Evolutionary conservation across 1,139 yeast species (phyloP).

Genomic region (Candida mesenterica): DNA sequence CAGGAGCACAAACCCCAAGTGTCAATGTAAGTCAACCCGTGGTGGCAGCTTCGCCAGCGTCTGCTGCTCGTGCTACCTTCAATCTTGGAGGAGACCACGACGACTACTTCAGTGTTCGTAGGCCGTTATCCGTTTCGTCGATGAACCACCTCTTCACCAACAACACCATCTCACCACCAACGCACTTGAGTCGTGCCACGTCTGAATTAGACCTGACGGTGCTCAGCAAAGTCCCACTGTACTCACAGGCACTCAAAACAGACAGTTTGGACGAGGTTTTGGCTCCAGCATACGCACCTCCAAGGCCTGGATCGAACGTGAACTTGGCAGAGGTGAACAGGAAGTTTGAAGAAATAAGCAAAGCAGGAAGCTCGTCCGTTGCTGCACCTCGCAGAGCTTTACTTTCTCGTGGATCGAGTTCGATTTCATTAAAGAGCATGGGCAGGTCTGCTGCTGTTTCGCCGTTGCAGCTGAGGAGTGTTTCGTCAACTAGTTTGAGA

Average conservation of each 20-base stretch:
- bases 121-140: slow-evolving; percentile 10
- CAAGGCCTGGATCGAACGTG: slow-evolving; percentile 45
- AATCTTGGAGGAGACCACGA: slow-evolving; percentile 9
- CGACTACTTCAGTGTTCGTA: slow-evolving; percentile 3
- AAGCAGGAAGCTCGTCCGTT: neutral
- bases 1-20: neutral
- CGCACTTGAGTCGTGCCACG: slow-evolving; percentile 58
- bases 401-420: slow-evolving; percentile 6
- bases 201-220: slow-evolving; percentile 35
- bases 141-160: neutral
- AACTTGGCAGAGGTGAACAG: slow-evolving; percentile 29
- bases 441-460: slow-evolving; percentile 23
- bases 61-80: slow-evolving; percentile 1
- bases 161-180: slow-evolving; percentile 49
- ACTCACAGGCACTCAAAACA: slow-evolving; percentile 66
- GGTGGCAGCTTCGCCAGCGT: neutral
- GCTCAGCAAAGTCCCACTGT: slow-evolving; percentile 77
- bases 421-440: slow-evolving; percentile 6
- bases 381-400: slow-evolving; percentile 3
- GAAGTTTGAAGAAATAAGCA: slow-evolving; percentile 19
- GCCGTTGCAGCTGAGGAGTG: slow-evolving; percentile 29
- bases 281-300: slow-evolving; percentile 64
- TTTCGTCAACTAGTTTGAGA: slow-evolving; percentile 24
- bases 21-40: no score
- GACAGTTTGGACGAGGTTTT: slow-evolving; percentile 47